Evolutionary conservation across 176 grass and related monocot genomes (phyloP).

Genomic region (Musa acuminata): DNA sequence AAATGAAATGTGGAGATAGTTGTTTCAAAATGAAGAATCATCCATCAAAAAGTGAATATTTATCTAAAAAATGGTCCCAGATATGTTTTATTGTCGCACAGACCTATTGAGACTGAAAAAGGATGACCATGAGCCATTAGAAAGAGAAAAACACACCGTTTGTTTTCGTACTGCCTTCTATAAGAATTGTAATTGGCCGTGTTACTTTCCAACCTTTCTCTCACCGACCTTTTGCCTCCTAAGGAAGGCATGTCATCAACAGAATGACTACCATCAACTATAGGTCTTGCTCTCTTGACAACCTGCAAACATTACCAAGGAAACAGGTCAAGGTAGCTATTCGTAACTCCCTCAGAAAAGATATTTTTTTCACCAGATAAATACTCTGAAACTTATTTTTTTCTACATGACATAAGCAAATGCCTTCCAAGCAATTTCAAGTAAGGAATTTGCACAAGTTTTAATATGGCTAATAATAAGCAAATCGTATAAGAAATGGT

Average conservation of each 20-base stretch:
- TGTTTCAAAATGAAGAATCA: background rate
- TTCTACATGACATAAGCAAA: background rate
- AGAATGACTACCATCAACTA: slow-evolving; percentile 24
- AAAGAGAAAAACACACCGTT: slow-evolving; percentile 6
- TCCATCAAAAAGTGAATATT: background rate
- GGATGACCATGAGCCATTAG: no score
- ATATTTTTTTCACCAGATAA: background rate
- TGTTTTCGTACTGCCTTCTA: slow-evolving; percentile 13
- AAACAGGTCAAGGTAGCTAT: background rate
- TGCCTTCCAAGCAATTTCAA: no score
- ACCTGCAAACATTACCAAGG: slow-evolving; percentile 33
- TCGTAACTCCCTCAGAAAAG: background rate
- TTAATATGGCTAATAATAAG: no score
- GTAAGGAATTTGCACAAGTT: no score
- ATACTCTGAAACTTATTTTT: background rate
- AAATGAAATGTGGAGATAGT: background rate
- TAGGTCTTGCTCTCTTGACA: slow-evolving; percentile 43
- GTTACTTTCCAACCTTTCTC: slow-evolving; percentile 55
- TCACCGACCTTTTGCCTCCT: slow-evolving; percentile 36
- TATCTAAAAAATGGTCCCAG: background rate
- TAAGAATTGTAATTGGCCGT: slow-evolving; percentile 30
- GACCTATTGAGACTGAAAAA: background rate
- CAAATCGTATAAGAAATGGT: no score
- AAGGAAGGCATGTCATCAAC: slow-evolving; percentile 22
- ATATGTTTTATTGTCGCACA: background rate